A percentile compares a stretch with the other conserved stretches of the same genome.
Conservation (phyloP, 2,329 filamentous ascomycete species). For the Aspergillus arachidicola region DNA sequence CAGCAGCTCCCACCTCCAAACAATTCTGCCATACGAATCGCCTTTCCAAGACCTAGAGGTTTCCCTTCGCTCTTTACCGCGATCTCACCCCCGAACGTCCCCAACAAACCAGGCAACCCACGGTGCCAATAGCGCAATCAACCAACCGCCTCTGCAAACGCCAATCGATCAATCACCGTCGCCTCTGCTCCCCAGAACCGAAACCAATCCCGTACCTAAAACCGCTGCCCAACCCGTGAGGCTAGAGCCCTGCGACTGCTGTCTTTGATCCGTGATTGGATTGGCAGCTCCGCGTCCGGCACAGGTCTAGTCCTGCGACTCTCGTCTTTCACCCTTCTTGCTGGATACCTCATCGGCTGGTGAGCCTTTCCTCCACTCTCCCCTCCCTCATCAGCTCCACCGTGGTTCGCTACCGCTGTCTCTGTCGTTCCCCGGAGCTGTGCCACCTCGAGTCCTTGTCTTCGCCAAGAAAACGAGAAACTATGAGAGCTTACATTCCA, state of each 20-base stretch:
- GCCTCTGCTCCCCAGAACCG: constrained; percentile 9
- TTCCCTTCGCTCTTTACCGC: neutral
- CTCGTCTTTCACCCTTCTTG: constrained; percentile 6
- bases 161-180: constrained; percentile 6
- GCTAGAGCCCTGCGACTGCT: constrained; percentile 32
- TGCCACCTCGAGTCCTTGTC: neutral
- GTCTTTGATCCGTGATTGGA: constrained; percentile 24
- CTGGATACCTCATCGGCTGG: constrained; percentile 5
- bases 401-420: constrained; percentile 11
- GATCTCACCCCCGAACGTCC: neutral
- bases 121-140: neutral
- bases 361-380: constrained; percentile 1
- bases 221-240: constrained; percentile 44
- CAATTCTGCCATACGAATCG: neutral
- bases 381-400: constrained; percentile 13
- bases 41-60: neutral
- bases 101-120: neutral
- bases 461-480: neutral
- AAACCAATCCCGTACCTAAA: constrained; percentile 10
- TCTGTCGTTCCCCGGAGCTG: constrained; percentile 11
- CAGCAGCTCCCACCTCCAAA: neutral
- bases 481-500: neutral
- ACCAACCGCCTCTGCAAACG: neutral
- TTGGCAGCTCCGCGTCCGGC: constrained; percentile 3
- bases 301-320: constrained; percentile 11